Percentiles rank a stretch among this genome's conserved stretches.
phyloP scores from a whole-genome alignment of 495 filamentous ascomycete species.

The Neurospora sp. region DNA sequence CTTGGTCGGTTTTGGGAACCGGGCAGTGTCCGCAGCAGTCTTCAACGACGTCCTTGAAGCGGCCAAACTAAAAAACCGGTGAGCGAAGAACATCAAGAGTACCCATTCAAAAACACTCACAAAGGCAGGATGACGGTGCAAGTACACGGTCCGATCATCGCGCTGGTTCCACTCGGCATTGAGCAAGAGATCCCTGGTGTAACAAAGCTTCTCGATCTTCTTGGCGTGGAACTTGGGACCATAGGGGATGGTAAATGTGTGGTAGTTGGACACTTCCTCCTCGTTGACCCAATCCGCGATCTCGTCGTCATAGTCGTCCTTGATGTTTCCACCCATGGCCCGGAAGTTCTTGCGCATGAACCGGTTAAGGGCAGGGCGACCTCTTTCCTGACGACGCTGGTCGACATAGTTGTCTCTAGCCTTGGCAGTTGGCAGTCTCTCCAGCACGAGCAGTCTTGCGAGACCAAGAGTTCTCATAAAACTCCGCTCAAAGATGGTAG shows the following conservation, averaged over 20 bases:
- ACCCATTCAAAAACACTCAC: conserved; percentile 13
- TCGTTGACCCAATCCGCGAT: conserved; percentile 70
- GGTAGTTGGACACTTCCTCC: conserved; percentile 65
- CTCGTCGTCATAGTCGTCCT: conserved; percentile 61
- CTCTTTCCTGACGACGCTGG: conserved; percentile 58
- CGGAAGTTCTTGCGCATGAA: conserved; percentile 12
- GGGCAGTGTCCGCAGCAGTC: conserved; percentile 79
- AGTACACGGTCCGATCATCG: conserved; percentile 56
- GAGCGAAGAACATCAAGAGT: neutral
- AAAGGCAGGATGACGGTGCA: conserved; percentile 73
- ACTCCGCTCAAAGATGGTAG: conserved; percentile 73
- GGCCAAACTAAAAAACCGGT: conserved; percentile 42
- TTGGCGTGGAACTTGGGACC: conserved; percentile 57
- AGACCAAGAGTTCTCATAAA: conserved; percentile 65
- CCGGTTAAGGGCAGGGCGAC: conserved; percentile 41
- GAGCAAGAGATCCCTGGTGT: conserved; percentile 69
- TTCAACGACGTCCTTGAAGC: conserved; percentile 53
- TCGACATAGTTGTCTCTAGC: conserved; percentile 58
- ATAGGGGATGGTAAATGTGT: conserved; percentile 72
- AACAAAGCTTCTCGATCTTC: conserved; percentile 68
- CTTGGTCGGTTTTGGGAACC: conserved; percentile 54
- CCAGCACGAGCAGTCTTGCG: conserved; percentile 70
- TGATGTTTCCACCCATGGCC: conserved; percentile 50
- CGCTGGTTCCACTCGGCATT: conserved; percentile 79
- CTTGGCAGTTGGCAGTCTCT: conserved; percentile 55